Evolutionary conservation across 805 yeast species (phyloP).

Genomic region (Jamesozyma lodderae): DNA sequence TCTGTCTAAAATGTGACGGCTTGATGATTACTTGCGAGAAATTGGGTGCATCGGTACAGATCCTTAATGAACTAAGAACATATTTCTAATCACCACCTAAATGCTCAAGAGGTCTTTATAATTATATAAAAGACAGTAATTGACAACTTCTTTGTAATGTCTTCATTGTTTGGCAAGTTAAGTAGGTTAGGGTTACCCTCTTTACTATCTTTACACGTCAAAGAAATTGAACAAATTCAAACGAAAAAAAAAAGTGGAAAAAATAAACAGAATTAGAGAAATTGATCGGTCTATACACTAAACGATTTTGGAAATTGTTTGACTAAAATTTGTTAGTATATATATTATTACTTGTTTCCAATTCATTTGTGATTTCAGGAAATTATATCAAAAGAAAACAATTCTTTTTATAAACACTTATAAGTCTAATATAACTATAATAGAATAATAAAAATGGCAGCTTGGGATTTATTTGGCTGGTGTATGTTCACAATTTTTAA

Average conservation of each 20-base stretch:
- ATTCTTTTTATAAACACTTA: too few relatives aligned
- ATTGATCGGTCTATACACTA: background rate
- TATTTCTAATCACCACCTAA: too few relatives aligned
- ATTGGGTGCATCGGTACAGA: constrained; percentile 8
- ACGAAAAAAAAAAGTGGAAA: background rate
- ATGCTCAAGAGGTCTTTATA: too few relatives aligned
- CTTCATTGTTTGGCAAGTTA: too few relatives aligned
- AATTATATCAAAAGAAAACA: background rate
- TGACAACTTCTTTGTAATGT: too few relatives aligned
- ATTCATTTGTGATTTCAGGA: background rate
- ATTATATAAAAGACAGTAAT: too few relatives aligned
- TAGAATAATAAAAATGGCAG: constrained; percentile 11
- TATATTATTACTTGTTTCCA: background rate
- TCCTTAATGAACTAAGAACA: constrained; percentile 5
- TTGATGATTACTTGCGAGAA: constrained; percentile 12
- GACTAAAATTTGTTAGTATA: too few relatives aligned
- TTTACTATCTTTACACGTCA: background rate
- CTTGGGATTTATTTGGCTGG: constrained; percentile 31
- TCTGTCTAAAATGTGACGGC: constrained; percentile 12
- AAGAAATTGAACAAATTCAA: background rate
- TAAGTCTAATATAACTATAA: background rate
- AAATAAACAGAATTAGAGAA: background rate
- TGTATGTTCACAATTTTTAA: constrained; percentile 17
- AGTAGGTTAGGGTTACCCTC: constrained; percentile 1
- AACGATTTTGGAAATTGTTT: too few relatives aligned